These are phyloP conservation scores for Sordariomycetes sp. DNA, from an alignment of 2,329 filamentous ascomycete species.

Conservation along the genomic window DNA sequence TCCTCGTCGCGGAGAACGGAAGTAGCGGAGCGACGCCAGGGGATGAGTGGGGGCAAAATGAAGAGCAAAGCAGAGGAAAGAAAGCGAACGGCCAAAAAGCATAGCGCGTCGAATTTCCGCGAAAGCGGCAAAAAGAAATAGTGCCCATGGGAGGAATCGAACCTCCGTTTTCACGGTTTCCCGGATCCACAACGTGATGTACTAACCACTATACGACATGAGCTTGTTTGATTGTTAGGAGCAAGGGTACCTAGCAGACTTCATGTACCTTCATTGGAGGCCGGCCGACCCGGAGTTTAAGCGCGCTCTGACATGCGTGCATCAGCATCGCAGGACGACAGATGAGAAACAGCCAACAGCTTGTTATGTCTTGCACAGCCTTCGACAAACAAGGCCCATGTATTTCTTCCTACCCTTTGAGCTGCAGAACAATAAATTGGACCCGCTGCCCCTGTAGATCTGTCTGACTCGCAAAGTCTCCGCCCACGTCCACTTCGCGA, in stretches of 20 bases:
- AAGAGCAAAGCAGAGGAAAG: neutral
- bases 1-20: too few relatives aligned
- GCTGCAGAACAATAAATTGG: too few relatives aligned
- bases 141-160: neutral
- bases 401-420: too few relatives aligned
- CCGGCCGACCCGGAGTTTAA: neutral
- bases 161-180: neutral
- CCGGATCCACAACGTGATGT: neutral
- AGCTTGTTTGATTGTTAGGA: neutral
- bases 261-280: neutral
- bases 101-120: neutral
- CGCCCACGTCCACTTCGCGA: too few relatives aligned
- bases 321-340: neutral
- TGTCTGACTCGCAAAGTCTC: too few relatives aligned
- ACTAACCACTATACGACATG: slow-evolving; percentile 1
- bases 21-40: too few relatives aligned
- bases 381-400: too few relatives aligned
- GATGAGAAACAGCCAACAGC: neutral
- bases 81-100: neutral
- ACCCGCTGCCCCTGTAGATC: too few relatives aligned
- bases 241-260: neutral
- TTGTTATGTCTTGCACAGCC: too few relatives aligned
- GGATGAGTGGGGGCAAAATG: too few relatives aligned
- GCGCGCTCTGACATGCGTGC: neutral
- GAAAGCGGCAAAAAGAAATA: neutral